Evolutionary conservation across 2,329 filamentous ascomycete genomes (phyloP).

Genomic region (Trichoderma simmonsii): DNA sequence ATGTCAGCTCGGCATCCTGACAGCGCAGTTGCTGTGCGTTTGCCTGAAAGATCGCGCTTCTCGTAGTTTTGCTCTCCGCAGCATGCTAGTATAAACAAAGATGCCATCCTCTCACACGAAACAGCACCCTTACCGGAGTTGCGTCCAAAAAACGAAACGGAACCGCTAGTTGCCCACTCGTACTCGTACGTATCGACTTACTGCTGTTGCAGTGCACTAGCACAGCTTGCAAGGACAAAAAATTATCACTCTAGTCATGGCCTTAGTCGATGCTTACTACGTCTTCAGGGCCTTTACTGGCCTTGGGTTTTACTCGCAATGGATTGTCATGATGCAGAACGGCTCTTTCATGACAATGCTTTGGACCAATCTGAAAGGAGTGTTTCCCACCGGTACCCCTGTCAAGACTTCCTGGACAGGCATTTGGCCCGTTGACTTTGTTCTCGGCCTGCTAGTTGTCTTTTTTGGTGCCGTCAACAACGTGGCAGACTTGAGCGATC

Average conservation of each 20-base stretch:
- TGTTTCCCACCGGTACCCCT: background rate
- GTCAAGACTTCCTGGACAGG: slow-evolving; percentile 11
- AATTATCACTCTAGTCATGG: background rate
- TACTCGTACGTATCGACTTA: background rate
- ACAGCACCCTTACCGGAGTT: background rate
- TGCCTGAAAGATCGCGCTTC: background rate
- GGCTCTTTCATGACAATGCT: slow-evolving; percentile 3
- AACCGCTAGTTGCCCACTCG: background rate
- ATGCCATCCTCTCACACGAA: background rate
- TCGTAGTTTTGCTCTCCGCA: background rate
- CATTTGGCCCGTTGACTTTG: slow-evolving; percentile 8
- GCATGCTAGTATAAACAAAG: background rate
- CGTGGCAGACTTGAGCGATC: slow-evolving; percentile 4
- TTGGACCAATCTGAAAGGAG: background rate
- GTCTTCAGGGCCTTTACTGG: background rate
- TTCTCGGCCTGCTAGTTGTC: background rate
- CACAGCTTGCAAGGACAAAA: background rate
- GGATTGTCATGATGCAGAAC: slow-evolving; percentile 6
- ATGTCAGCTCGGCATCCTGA: background rate
- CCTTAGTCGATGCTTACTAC: background rate
- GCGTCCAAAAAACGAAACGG: background rate
- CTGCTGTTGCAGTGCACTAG: background rate
- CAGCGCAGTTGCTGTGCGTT: background rate
- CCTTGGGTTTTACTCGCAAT: background rate
- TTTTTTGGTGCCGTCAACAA: slow-evolving; percentile 11